Evolutionary conservation across 1,139 yeast genomes (phyloP), one percentile per base, ranked within the genome.

Genomic region (Hanseniaspora gamundiae): DNA sequence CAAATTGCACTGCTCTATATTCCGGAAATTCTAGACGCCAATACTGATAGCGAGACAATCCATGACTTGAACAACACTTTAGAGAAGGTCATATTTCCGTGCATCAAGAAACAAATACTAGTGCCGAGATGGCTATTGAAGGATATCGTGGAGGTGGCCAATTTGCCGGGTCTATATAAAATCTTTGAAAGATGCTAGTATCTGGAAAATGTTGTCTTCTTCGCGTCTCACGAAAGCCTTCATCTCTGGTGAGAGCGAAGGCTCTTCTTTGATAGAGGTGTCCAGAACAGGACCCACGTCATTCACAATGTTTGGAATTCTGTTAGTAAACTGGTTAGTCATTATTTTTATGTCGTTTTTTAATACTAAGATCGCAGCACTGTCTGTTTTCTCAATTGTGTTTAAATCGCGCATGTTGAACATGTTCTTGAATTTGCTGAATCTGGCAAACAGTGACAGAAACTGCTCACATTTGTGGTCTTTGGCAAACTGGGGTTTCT

Each of bases 131-230:
- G 56, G 4, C 54, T 87, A 28, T 52, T 62, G 2, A 58, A 68
- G 19, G 80, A 76, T 47, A 76, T 87, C 5, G 73, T 84, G 2
- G 95, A 91, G 59, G 76, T 93, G 38, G 97, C 98, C 0, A 88
- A 82, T 57, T 65, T 93, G 36, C 97, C 97, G 1, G 95, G 95
- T 0, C 65, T 93, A 45, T 93, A 93, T 62, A 76, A 71, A 54
- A 94, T 93, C 4, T 91, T 91, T 67, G 99, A 91, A 64, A 70
- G 98, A 56, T 91, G 98, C 58, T 87, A 51, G 21, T 7, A 42
- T 20, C 11, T 31, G 14, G 19, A 38, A 39, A 26, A 42, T 22
- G 22, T 46, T 39, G 39, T 47, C 47, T 44, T 52, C 51, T 29
- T 51, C 48, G 11, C 42, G 41, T 38, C 56, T 56, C 33, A 60